These are phyloP conservation scores for Ogataea pignaliae DNA, from an alignment of 805 yeast species.

Conservation along the genomic window DNA sequence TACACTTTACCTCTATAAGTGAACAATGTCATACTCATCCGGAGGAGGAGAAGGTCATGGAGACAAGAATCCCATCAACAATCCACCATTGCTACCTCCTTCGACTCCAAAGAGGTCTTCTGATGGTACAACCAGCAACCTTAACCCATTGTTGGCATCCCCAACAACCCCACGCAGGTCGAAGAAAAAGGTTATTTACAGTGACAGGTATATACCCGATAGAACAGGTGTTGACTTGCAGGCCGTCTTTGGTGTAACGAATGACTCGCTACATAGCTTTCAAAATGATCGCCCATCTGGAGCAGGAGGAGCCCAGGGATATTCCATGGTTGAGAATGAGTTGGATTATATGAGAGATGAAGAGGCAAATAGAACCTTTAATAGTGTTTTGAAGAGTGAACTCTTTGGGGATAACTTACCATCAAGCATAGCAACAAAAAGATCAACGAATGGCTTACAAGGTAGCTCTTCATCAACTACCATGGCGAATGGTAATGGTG, in stretches of 20 bases:
- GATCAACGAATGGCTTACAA: conserved; percentile 5
- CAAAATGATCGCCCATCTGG: conserved; percentile 2
- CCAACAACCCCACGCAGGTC: conserved; percentile 45
- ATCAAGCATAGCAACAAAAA: conserved; percentile 17
- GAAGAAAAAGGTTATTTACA: conserved; percentile 48
- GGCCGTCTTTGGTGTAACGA: conserved; percentile 65
- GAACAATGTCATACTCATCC: conserved; percentile 2
- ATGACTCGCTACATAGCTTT: conserved; percentile 11
- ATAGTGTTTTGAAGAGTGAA: conserved; percentile 82
- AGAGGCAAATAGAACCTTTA: conserved; percentile 84
- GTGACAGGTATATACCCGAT: conserved; percentile 85
- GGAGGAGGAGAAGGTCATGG: background rate
- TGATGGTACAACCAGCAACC: conserved; percentile 4
- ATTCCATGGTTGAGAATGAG: conserved; percentile 45
- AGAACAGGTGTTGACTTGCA: conserved; percentile 83
- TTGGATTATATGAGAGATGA: conserved; percentile 65
- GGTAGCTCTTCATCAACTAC: background rate
- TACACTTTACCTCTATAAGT: too few species aligned
- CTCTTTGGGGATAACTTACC: conserved; percentile 86
- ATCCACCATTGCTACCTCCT: conserved; percentile 14
- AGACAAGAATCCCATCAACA: conserved; percentile 7
- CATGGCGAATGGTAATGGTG: conserved; percentile 2
- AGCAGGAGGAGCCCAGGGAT: conserved; percentile 7
- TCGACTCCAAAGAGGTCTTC: conserved; percentile 17
- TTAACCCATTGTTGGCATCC: conserved; percentile 25